Conservation (phyloP, 2,329 filamentous ascomycete genomes). For the Boeremia exigua region DNA sequence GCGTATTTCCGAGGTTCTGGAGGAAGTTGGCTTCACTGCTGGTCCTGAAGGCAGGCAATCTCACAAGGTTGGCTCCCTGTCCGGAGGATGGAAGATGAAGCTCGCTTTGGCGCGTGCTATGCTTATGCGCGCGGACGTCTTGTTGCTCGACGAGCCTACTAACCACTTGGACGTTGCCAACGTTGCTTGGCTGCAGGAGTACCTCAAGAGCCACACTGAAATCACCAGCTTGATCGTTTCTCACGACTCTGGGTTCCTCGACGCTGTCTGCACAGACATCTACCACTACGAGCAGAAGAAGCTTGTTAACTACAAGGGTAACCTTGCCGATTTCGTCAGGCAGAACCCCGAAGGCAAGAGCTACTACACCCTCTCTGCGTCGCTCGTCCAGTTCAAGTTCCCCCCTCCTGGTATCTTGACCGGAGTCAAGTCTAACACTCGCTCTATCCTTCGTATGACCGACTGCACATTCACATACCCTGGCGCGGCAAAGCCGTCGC, state of each 20-base stretch:
- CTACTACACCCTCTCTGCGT: conserved; percentile 94
- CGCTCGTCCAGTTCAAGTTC: conserved; percentile 95
- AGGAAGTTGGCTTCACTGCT: conserved; percentile 91
- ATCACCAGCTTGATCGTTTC: conserved; percentile 98
- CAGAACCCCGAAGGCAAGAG: conserved; percentile 93
- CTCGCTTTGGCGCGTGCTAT: conserved; percentile 93
- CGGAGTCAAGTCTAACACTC: conserved; percentile 93
- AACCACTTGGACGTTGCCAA: conserved; percentile 98
- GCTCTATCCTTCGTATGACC: conserved; percentile 93
- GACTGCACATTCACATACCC: conserved; percentile 94
- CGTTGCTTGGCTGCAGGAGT: conserved; percentile 93
- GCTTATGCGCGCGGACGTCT: conserved; percentile 94
- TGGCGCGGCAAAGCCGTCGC: conserved; percentile 84
- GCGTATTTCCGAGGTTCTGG: conserved; percentile 81
- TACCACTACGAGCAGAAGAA: conserved; percentile 99
- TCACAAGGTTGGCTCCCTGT: conserved; percentile 90
- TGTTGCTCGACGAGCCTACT: conserved; percentile 96
- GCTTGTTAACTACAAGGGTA: conserved; percentile 83
- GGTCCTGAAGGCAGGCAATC: conserved; percentile 88
- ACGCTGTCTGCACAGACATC: conserved; percentile 97
- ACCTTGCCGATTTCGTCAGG: conserved; percentile 83
- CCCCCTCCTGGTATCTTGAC: conserved; percentile 91
- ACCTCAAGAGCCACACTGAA: conserved; percentile 92
- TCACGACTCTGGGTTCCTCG: conserved; percentile 97
- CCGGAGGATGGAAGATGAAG: conserved; percentile 99